phyloP scores from a whole-genome alignment of 371 early-diverging fungal genomes.

The Mucor circinelloides region DNA sequence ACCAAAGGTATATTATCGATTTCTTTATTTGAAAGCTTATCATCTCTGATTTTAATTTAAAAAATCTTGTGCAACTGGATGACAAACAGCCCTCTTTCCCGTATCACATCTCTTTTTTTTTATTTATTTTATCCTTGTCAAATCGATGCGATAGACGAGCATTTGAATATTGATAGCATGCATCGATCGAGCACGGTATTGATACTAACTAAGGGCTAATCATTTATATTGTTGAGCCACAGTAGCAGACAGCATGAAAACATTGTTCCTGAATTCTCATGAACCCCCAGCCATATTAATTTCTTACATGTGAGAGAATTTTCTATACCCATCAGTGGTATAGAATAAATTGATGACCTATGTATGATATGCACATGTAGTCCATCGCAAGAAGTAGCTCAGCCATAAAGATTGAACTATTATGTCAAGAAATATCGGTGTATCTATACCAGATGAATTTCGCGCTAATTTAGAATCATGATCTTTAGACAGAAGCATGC shows the following conservation, averaged over 20 bases:
- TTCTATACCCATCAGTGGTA: not conserved
- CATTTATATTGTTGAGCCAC: too few relatives aligned
- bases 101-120: not conserved
- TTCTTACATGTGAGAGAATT: not conserved
- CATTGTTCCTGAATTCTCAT: not conserved
- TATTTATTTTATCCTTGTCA: not conserved
- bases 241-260: not conserved
- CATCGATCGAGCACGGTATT: too few relatives aligned
- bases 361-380: too few relatives aligned
- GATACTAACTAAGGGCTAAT: too few relatives aligned
- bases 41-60: conserved; percentile 4
- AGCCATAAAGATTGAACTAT: too few relatives aligned
- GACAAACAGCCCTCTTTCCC: not conserved
- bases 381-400: too few relatives aligned
- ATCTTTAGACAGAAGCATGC: too few relatives aligned
- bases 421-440: too few relatives aligned
- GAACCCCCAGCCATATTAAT: not conserved
- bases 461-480: too few relatives aligned
- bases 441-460: too few relatives aligned
- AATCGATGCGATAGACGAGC: not conserved
- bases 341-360: too few relatives aligned
- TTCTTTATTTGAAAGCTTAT: not conserved
- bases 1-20: not conserved
- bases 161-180: not conserved
- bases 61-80: not conserved